These are phyloP conservation scores for Arxiozyma slooffiae DNA, from an alignment of 1,139 yeast genomes.

Conservation along the genomic window DNA sequence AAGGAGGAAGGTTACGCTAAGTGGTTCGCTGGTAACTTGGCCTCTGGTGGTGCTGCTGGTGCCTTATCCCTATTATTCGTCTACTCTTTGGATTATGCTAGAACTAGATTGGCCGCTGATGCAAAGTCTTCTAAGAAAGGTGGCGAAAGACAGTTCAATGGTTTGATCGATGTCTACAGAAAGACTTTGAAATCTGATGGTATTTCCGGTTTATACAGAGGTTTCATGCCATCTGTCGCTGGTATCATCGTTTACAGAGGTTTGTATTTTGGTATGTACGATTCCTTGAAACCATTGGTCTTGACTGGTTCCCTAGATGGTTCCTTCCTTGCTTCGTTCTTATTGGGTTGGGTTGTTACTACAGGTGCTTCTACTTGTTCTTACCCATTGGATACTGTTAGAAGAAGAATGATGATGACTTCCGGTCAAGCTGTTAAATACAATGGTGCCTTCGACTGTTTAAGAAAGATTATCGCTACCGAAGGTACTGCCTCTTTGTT, in stretches of 20 bases:
- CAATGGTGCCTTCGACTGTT: conserved; percentile 13
- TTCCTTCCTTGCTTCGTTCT: conserved; percentile 15
- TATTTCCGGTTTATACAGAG: conserved; percentile 13
- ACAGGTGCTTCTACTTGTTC: conserved; percentile 16
- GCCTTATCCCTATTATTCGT: conserved; percentile 7
- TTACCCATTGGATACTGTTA: conserved; percentile 15
- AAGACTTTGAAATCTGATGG: conserved; percentile 14
- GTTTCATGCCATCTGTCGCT: conserved; percentile 13
- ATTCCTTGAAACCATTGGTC: conserved; percentile 12
- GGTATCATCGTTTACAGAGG: conserved; percentile 16
- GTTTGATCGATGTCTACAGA: conserved; percentile 13
- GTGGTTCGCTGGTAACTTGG: conserved; percentile 9
- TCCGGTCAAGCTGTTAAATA: conserved; percentile 16
- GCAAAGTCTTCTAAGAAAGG: conserved; percentile 7
- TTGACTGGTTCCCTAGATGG: conserved; percentile 12
- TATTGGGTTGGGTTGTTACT: conserved; percentile 15
- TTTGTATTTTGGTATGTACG: conserved; percentile 14
- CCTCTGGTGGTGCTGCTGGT: conserved; percentile 9
- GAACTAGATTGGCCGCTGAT: conserved; percentile 11
- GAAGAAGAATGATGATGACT: conserved; percentile 19
- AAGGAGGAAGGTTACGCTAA: conserved; percentile 9
- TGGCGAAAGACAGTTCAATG: conserved; percentile 13
- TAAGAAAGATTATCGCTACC: conserved; percentile 11
- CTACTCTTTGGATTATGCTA: conserved; percentile 10
- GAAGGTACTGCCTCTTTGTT: conserved; percentile 14